Conservation (phyloP, 495 filamentous ascomycete species). For the Penicillium mononematosum region DNA sequence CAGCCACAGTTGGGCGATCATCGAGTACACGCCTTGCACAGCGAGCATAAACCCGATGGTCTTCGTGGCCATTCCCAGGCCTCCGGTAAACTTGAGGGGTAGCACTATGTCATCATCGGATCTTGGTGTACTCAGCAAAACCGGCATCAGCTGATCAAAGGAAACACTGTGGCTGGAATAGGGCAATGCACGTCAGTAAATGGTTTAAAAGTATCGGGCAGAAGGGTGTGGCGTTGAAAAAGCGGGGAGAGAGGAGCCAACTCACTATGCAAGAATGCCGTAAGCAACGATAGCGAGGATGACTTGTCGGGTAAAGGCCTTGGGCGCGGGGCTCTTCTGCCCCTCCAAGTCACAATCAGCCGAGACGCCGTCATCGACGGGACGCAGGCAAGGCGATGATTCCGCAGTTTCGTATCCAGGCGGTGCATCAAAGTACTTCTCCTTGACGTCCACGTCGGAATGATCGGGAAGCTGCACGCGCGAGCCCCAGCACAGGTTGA, state of each 20-base stretch:
- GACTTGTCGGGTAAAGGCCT: constrained; percentile 77
- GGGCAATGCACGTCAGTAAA: constrained; percentile 29
- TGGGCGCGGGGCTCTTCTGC: constrained; percentile 40
- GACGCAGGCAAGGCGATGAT: constrained; percentile 59
- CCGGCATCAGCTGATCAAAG: constrained; percentile 89
- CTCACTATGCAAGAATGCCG: constrained; percentile 94
- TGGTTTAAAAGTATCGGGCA: not conserved
- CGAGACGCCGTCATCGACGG: constrained; percentile 31
- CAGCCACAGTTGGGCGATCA: constrained; percentile 77
- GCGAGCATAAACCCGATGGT: constrained; percentile 84
- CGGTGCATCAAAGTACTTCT: constrained; percentile 55
- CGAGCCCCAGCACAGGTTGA: constrained; percentile 49
- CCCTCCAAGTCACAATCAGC: constrained; percentile 48
- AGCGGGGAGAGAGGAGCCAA: constrained; percentile 25
- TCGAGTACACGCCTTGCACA: constrained; percentile 84
- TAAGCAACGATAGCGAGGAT: constrained; percentile 81
- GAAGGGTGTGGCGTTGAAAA: constrained; percentile 1
- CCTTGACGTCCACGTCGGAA: constrained; percentile 37
- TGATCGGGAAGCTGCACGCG: constrained; percentile 37
- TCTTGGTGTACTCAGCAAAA: constrained; percentile 77
- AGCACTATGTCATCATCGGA: constrained; percentile 56
- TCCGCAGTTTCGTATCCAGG: constrained; percentile 65
- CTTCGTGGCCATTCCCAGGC: constrained; percentile 77
- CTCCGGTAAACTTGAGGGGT: constrained; percentile 86
- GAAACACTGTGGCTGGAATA: constrained; percentile 79